Evolutionary conservation across 2,329 filamentous ascomycete genomes (phyloP).

Genomic region (Neofusicoccum sp.): DNA sequence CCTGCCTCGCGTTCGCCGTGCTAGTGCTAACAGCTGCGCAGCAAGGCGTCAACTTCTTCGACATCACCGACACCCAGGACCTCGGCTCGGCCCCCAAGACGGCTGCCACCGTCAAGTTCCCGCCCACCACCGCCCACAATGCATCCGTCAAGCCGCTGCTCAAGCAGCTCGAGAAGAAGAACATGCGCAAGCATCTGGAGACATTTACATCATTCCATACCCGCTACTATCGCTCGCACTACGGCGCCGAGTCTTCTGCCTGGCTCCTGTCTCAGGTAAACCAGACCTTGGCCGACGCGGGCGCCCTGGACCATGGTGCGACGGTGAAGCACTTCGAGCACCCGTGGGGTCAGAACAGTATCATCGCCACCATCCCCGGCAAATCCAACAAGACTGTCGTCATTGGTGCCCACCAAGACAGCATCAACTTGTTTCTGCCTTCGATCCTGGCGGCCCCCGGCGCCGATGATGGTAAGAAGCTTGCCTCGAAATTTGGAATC

Average conservation of each 20-base stretch:
- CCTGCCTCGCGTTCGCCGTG: not conserved
- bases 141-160: slow-evolving; percentile 66
- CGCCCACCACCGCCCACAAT: slow-evolving; percentile 63
- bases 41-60: slow-evolving; percentile 88
- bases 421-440: slow-evolving; percentile 88
- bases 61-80: slow-evolving; percentile 76
- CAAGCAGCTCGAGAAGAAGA: slow-evolving; percentile 66
- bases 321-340: slow-evolving; percentile 74
- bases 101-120: slow-evolving; percentile 58
- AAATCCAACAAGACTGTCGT: slow-evolving; percentile 80
- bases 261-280: slow-evolving; percentile 80
- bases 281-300: slow-evolving; percentile 67
- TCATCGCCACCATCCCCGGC: slow-evolving; percentile 89
- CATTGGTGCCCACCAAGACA: slow-evolving; percentile 91
- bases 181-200: slow-evolving; percentile 76
- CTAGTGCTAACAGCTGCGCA: slow-evolving; percentile 41
- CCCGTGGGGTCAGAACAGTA: slow-evolving; percentile 82
- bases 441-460: slow-evolving; percentile 81
- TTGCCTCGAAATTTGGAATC: not conserved
- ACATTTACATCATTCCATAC: slow-evolving; percentile 78
- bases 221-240: slow-evolving; percentile 75
- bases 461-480: slow-evolving; percentile 66
- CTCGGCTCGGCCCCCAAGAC: slow-evolving; percentile 51
- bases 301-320: slow-evolving; percentile 65
- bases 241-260: slow-evolving; percentile 78